Evolutionary conservation across 495 filamentous ascomycete genomes (phyloP), one percentile per base, ranked within the genome.

Genomic region (Daldinia decipiens): DNA sequence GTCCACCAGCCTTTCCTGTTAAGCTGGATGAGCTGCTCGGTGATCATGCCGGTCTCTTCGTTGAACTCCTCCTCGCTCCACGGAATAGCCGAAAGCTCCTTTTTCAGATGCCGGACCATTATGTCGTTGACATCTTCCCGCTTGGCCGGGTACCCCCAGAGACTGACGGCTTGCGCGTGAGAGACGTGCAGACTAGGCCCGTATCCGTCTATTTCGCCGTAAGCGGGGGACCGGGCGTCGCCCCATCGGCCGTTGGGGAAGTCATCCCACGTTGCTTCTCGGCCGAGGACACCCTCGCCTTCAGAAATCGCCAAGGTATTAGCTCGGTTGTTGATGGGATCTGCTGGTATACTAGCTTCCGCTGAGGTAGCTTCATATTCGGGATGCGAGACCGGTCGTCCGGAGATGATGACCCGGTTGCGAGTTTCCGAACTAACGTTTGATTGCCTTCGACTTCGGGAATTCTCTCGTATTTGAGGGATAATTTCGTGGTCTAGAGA

Each of bases 211-310:
- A 97, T 97, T 78, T 97, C 93, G 66, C 95, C 95, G 79, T 96
- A 99, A 0, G 95, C 95, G 2, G 92, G 91, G 15, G 91, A 94
- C 27, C 90, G 86, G 3, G 95, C 93, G 76, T 98, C 95, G 76
- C 95, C 95, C 90, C 95, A 99, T 51, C 95, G 88, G 27, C 95
- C 96, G 84, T 99, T 99, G 59, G 96, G 95, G 82, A 90, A 99
- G 80, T 99, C 95, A 77, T 99, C 95, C 95, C 95, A 99, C 5
- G 95, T 98, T 24, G 96, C 96, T 82, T 98, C 96, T 66, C 96
- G 85, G 34, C 95, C 95, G 12, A 97, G 85, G n/a, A 91, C 83
- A 40, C 94, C 94, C 69, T 95, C 88, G 3, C 94, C 94, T 82
- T 97, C 93, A 0, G 94, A 96, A 59, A 97, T 97, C 19, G 93